Percentiles rank a stretch among this genome's conserved stretches.
Conservation (phyloP, 1,139 yeast genomes). For the Debaryomycetaceae sp. region DNA sequence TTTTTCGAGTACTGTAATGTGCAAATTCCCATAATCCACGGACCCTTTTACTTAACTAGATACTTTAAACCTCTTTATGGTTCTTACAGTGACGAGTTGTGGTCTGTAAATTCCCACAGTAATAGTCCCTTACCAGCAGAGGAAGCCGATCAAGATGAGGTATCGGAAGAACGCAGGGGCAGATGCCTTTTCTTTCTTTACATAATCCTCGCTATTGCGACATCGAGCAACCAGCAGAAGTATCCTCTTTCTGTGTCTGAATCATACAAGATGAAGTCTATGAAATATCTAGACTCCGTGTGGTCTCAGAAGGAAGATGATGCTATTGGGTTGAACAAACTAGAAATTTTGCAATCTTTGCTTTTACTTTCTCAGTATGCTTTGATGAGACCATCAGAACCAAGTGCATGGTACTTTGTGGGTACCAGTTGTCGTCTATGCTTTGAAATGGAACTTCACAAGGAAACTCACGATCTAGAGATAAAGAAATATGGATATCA, state of each 20-base stretch:
- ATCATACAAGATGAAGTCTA: slow-evolving; percentile 7
- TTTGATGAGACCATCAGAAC: slow-evolving; percentile 16
- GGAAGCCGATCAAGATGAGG: not conserved
- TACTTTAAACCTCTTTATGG: slow-evolving; percentile 11
- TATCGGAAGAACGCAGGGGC: not conserved
- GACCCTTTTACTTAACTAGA: slow-evolving; percentile 8
- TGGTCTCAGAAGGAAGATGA: slow-evolving; percentile 7
- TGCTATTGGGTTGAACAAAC: slow-evolving; percentile 4
- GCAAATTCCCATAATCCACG: slow-evolving; percentile 12
- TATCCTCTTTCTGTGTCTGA: slow-evolving; percentile 6
- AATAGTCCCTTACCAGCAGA: not conserved
- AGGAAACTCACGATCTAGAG: slow-evolving; percentile 9
- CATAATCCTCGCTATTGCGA: slow-evolving; percentile 10
- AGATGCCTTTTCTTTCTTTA: slow-evolving; percentile 10
- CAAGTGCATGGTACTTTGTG: slow-evolving; percentile 22
- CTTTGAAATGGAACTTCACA: slow-evolving; percentile 17
- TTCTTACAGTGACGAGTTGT: slow-evolving; percentile 3
- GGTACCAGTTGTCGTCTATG: slow-evolving; percentile 16
- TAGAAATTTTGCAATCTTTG: slow-evolving; percentile 10
- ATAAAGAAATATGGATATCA: not conserved
- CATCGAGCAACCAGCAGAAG: slow-evolving; percentile 9
- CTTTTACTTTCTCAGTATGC: slow-evolving; percentile 9
- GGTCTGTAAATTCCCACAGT: slow-evolving; percentile 2
- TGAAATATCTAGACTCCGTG: slow-evolving; percentile 6
- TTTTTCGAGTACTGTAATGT: slow-evolving; percentile 8